Evolutionary conservation across 805 yeast genomes (phyloP).

Genomic region (Grigorovia humatica): DNA sequence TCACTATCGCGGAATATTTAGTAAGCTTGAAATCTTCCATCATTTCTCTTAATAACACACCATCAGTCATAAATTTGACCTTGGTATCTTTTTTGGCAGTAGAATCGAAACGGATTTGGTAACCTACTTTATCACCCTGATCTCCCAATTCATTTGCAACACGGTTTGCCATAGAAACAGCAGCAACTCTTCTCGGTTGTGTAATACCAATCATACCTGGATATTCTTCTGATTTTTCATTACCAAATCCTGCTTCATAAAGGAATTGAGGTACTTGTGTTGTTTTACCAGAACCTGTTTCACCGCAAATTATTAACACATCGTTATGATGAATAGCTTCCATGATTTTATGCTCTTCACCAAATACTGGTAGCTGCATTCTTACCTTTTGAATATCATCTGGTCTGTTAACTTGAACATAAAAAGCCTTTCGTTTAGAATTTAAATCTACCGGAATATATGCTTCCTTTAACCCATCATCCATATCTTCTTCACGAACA

Average conservation of each 20-base stretch:
- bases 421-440: constrained; percentile 47
- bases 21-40: constrained; percentile 72
- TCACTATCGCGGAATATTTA: constrained; percentile 76
- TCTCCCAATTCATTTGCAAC: constrained; percentile 68
- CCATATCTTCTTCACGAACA: constrained; percentile 60
- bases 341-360: constrained; percentile 88
- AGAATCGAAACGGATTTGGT: constrained; percentile 76
- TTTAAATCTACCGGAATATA: constrained; percentile 47
- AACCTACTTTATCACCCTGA: constrained; percentile 59
- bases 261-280: constrained; percentile 96
- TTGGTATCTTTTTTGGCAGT: constrained; percentile 55
- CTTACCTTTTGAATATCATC: constrained; percentile 58
- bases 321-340: constrained; percentile 92
- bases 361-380: constrained; percentile 72
- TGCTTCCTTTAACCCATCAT: constrained; percentile 57
- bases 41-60: constrained; percentile 88
- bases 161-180: constrained; percentile 82
- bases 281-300: constrained; percentile 97
- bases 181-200: constrained; percentile 92
- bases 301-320: constrained; percentile 88
- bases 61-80: constrained; percentile 87
- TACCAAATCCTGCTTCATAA: constrained; percentile 86
- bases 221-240: constrained; percentile 39
- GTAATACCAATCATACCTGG: constrained; percentile 97
- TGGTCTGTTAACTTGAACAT: constrained; percentile 56